Evolutionary conservation across 73 alveolate genomes (phyloP).

Genomic region (Tetrahymena elliotti): DNA sequence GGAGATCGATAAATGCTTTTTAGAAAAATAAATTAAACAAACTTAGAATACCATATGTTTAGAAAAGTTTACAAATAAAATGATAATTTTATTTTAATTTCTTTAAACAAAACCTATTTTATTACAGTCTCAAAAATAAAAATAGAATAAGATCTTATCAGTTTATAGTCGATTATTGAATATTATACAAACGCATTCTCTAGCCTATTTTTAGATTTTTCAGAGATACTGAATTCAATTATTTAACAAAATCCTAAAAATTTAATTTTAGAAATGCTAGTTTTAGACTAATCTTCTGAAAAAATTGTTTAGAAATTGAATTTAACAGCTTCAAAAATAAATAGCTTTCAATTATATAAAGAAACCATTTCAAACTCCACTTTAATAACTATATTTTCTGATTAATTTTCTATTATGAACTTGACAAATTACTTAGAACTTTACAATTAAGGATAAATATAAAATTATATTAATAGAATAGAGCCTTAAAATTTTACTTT

Average conservation of each 20-base stretch:
- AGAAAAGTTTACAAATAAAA: too few species aligned
- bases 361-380: not conserved
- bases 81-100: not conserved
- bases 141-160: not conserved
- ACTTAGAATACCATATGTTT: not conserved
- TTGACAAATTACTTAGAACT: not conserved
- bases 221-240: not conserved
- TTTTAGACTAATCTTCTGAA: not conserved
- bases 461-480: too few species aligned
- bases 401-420: not conserved
- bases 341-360: not conserved
- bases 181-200: too few species aligned
- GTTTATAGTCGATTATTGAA: too few species aligned
- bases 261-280: not conserved
- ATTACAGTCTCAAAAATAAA: not conserved
- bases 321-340: not conserved
- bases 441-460: not conserved
- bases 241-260: not conserved
- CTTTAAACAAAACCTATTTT: not conserved
- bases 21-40: too few species aligned
- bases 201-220: not conserved
- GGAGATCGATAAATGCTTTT: not conserved
- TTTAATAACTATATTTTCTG: not conserved
- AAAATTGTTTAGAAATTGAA: too few species aligned
- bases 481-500: not conserved